phyloP scores from a whole-genome alignment of 345 rosid species.

The Arabis hirsuta region DNA sequence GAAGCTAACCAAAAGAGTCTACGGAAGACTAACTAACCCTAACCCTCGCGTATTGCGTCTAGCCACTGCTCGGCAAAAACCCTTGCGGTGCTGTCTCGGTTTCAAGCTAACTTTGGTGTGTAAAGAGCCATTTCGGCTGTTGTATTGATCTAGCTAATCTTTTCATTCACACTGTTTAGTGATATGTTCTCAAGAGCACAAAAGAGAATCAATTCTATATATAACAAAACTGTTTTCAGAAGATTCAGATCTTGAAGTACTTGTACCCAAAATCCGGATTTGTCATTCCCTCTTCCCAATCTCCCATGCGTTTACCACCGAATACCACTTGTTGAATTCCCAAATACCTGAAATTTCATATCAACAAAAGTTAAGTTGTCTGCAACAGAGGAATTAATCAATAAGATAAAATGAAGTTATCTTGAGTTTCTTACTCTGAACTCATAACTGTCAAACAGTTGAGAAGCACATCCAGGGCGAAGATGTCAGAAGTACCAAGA shows the following conservation, averaged over 20 bases:
- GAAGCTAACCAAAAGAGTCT: conserved; percentile 40
- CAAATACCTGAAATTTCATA: conserved; percentile 56
- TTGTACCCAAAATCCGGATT: conserved; percentile 75
- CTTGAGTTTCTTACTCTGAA: conserved; percentile 66
- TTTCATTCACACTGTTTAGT: conserved; percentile 19
- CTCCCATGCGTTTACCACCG: conserved; percentile 80
- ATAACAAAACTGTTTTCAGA: conserved; percentile 37
- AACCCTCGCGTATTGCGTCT: conserved; percentile 22
- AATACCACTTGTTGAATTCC: conserved; percentile 90
- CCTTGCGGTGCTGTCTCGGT: conserved; percentile 9
- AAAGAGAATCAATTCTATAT: conserved; percentile 15
- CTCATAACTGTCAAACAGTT: conserved; percentile 88
- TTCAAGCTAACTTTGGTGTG: conserved; percentile 39
- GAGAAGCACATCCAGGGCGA: conserved; percentile 80
- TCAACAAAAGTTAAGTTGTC: background rate
- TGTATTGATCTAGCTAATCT: conserved; percentile 33
- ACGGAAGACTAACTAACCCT: conserved; percentile 36
- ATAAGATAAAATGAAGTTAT: background rate
- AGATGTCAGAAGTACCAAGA: conserved; percentile 84
- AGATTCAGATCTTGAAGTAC: conserved; percentile 69
- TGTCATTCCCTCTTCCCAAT: conserved; percentile 97
- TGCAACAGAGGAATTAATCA: background rate
- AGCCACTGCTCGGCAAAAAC: conserved; percentile 11
- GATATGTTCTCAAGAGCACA: conserved; percentile 19
- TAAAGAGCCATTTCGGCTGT: conserved; percentile 45